Base-by-base conservation (phyloP, 768 basidiomycete species). In the Termitomyces sp. region DNA sequence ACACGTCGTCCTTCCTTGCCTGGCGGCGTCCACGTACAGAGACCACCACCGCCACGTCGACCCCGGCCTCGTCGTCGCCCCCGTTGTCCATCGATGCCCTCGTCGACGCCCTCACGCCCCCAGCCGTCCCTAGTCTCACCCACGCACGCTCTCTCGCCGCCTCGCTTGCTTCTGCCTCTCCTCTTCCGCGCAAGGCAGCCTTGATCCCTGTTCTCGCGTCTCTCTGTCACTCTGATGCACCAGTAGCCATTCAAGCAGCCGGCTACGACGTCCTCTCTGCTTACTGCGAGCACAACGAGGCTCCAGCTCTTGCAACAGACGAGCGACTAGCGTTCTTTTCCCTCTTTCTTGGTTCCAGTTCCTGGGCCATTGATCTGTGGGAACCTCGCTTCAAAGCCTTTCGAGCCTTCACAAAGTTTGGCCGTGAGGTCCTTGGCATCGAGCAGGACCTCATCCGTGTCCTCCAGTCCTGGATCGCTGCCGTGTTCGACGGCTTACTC, bases 221-320 rank as follows among this genome's bases (percentile, higher is more conserved):
- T 1, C 76, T 92, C 12, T 92, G 91, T 69, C 71, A 77, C 42
- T 57, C 73, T 7, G 78, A 83, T 18, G 78, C 81, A 0, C 88
- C 89, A 1, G 63, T 78, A 0, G 74, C 84, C 0, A 63, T 92
- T 4, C 89, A 90, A 67, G 82, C 82, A 8, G 81, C 85, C 0
- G 91, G 91, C 0, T 90, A 80, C 65, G 91, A 92, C 60, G 84
- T 91, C 62, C 77, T 92, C 55, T 78, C 87, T 15, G 81, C 87
- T 3, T 92, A 87, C 69, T 86, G 84, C 75, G 84, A 89, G 67
- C 85, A 86, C 68, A 76, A 72, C 22, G 84, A 86, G 56, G 75
- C 79, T 1, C 67, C 76, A 22, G 66, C 69, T 22, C 73, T 85
- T 22, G 73, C 75, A 1, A 86, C 84, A 2, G 76, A 84, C 1